Evolutionary conservation across 495 filamentous ascomycete genomes (phyloP).

Genomic region (Penicillium turbatum): DNA sequence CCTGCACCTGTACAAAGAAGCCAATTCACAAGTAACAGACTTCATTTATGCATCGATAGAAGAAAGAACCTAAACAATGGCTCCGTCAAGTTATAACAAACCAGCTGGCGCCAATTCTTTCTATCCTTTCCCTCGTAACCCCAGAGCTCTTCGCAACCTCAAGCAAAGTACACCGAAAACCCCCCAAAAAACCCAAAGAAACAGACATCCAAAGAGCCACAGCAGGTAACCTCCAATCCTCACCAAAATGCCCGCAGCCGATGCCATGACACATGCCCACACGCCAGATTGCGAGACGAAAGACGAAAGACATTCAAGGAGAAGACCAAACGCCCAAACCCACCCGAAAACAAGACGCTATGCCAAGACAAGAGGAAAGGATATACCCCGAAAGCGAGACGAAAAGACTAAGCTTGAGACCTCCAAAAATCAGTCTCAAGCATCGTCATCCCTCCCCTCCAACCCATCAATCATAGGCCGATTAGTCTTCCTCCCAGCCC

Average conservation of each 20-base stretch:
- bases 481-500: conserved; percentile 43
- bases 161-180: not conserved
- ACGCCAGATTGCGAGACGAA: not conserved
- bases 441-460: conserved; percentile 18
- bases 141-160: not conserved
- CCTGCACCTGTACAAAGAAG: not conserved
- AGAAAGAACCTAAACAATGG: conserved; percentile 2
- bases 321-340: not conserved
- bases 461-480: conserved; percentile 26
- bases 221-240: conserved; percentile 2
- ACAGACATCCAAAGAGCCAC: not conserved
- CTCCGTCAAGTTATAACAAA: not conserved
- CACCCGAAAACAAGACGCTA: not conserved
- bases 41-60: conserved; percentile 1
- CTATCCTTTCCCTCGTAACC: conserved; percentile 5
- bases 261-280: conserved; percentile 6
- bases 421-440: not conserved
- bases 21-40: not conserved
- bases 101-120: conserved; percentile 8
- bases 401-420: not conserved
- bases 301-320: too few relatives aligned
- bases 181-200: not conserved
- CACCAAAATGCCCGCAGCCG: not conserved
- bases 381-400: not conserved
- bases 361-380: not conserved